Conservation (phyloP, 306 rosid genomes). For the Psophocarpus tetragonolobus region DNA sequence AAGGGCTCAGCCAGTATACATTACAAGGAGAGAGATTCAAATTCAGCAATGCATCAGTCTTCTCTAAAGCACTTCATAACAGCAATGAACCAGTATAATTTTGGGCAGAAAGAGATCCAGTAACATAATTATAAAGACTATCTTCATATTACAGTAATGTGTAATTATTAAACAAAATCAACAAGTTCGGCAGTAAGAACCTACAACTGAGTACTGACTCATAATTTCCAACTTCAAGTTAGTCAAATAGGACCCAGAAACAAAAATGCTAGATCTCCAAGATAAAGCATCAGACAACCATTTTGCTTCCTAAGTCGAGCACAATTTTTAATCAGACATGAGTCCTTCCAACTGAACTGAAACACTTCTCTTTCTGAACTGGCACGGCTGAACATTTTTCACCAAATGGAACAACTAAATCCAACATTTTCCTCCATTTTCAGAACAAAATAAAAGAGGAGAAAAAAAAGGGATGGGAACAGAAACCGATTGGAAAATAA, state of each 20-base stretch:
- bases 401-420: conserved; percentile 25
- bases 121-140: neutral
- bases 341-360: conserved; percentile 30
- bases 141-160: neutral
- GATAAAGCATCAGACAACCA: conserved; percentile 8
- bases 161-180: neutral
- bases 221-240: conserved; percentile 19
- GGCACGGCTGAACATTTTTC: conserved; percentile 2
- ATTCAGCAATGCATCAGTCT: neutral
- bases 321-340: conserved; percentile 14
- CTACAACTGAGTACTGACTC: neutral
- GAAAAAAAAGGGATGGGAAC: neutral
- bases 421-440: conserved; percentile 33
- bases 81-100: neutral
- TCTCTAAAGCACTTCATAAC: neutral
- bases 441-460: conserved; percentile 13
- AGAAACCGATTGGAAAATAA: conserved; percentile 26
- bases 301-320: conserved; percentile 13
- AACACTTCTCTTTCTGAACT: conserved; percentile 7
- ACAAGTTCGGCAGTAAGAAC: neutral
- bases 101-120: conserved; percentile 2
- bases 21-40: neutral
- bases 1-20: neutral
- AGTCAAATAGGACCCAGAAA: neutral
- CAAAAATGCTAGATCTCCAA: conserved; percentile 45